Percentiles rank a stretch among this genome's conserved stretches.
These are phyloP conservation scores for Calonectria naviculata DNA, from an alignment of 2,329 filamentous ascomycete genomes.

Conservation along the genomic window DNA sequence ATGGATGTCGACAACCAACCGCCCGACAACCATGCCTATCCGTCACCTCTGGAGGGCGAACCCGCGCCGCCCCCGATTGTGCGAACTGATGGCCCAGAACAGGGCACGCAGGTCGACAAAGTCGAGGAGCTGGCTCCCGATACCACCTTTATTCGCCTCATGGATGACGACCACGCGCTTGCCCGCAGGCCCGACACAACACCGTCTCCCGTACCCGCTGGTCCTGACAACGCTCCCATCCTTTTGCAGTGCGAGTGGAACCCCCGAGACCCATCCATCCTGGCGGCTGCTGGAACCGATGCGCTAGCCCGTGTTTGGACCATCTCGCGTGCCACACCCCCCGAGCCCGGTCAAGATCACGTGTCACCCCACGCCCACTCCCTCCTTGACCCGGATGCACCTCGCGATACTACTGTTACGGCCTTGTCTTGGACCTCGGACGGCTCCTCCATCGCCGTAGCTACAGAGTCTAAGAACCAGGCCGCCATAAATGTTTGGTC, in stretches of 20 bases:
- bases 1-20: slow-evolving; percentile 70
- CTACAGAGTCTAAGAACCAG: slow-evolving; percentile 63
- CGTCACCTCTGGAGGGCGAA: slow-evolving; percentile 71
- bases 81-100: slow-evolving; percentile 71
- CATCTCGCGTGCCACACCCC: slow-evolving; percentile 64
- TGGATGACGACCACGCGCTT: slow-evolving; percentile 53
- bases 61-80: slow-evolving; percentile 62
- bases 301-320: slow-evolving; percentile 78
- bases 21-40: slow-evolving; percentile 70
- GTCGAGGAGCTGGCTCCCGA: slow-evolving; percentile 68
- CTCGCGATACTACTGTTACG: slow-evolving; percentile 64
- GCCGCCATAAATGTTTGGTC: slow-evolving; percentile 69
- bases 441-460: slow-evolving; percentile 67
- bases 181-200: slow-evolving; percentile 47
- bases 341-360: slow-evolving; percentile 54
- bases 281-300: slow-evolving; percentile 76
- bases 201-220: slow-evolving; percentile 50
- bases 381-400: slow-evolving; percentile 65
- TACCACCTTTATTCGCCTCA: slow-evolving; percentile 71
- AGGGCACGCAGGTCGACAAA: slow-evolving; percentile 73
- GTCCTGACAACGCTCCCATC: slow-evolving; percentile 66
- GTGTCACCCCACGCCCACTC: slow-evolving; percentile 50
- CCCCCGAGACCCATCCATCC: slow-evolving; percentile 71
- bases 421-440: slow-evolving; percentile 71
- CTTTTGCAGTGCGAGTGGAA: slow-evolving; percentile 78